Conservation (phyloP, 2,329 filamentous ascomycete genomes). For the Microascus cirrosus region DNA sequence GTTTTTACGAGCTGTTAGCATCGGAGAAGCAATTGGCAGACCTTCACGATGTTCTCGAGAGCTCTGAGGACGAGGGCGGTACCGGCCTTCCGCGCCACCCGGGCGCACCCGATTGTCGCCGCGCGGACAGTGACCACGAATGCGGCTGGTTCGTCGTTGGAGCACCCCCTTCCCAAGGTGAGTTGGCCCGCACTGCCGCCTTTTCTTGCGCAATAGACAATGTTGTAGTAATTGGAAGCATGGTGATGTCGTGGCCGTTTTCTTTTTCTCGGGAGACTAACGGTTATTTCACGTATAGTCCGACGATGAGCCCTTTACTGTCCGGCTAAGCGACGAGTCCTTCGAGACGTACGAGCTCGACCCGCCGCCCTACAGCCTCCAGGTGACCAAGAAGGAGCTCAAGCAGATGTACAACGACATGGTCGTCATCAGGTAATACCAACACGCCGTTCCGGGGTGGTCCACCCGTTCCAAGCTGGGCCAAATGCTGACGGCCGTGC, state of each 20-base stretch:
- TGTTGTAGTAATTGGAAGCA: no score
- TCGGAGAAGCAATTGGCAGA: conserved; percentile 17
- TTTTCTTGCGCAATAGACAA: neutral
- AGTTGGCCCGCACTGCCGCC: conserved; percentile 9
- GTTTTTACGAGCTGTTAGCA: neutral
- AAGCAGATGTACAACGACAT: conserved; percentile 99
- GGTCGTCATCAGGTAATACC: conserved; percentile 71
- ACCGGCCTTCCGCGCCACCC: conserved; percentile 41
- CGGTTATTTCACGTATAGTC: conserved; percentile 41
- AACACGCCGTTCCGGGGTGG: neutral
- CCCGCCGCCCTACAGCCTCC: conserved; percentile 82
- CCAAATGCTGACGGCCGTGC: conserved; percentile 6
- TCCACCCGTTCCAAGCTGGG: neutral
- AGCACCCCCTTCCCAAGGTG: conserved; percentile 53
- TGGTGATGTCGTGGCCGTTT: neutral
- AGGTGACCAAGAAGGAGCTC: conserved; percentile 94
- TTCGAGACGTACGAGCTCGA: conserved; percentile 99
- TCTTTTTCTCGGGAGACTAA: neutral
- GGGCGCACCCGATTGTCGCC: conserved; percentile 29
- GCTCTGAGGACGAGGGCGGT: conserved; percentile 50
- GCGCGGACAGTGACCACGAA: conserved; percentile 83
- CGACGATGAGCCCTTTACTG: conserved; percentile 85
- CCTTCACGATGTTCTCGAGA: conserved; percentile 54
- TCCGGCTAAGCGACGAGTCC: conserved; percentile 92
- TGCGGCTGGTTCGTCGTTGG: conserved; percentile 82